These are phyloP conservation scores for Barnettozyma pratensis DNA, from an alignment of 805 yeast genomes.

Conservation along the genomic window DNA sequence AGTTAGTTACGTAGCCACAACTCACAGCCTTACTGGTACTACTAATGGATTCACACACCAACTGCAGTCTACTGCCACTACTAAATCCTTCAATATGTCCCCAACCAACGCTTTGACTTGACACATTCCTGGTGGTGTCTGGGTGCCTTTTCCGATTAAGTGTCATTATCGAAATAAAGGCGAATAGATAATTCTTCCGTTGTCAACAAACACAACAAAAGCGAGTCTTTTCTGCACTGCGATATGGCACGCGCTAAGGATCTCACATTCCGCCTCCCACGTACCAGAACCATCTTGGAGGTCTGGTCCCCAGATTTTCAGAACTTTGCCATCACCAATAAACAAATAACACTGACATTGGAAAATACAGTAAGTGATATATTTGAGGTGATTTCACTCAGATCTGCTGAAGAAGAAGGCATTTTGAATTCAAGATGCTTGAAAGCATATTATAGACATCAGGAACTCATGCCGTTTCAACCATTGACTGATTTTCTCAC, in stretches of 20 bases:
- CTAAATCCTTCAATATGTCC: no score
- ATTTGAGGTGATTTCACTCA: constrained; percentile 17
- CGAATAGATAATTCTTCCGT: no score
- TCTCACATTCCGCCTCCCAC: constrained; percentile 15
- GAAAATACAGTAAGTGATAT: constrained; percentile 24
- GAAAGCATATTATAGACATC: constrained; percentile 8
- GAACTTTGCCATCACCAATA: constrained; percentile 14
- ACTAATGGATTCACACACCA: no score
- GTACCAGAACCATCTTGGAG: constrained; percentile 8
- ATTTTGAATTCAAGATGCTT: constrained; percentile 16
- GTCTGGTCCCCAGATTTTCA: constrained; percentile 20
- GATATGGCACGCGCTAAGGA: constrained; percentile 18
- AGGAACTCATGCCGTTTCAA: constrained; percentile 13
- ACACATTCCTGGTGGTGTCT: no score
- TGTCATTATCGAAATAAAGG: no score
- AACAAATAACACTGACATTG: constrained; percentile 17
- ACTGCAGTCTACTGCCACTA: no score
- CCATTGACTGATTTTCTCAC: constrained; percentile 14
- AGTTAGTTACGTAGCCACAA: no score
- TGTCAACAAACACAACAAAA: no score
- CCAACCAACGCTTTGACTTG: no score
- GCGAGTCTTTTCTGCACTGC: no score
- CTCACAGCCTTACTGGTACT: no score
- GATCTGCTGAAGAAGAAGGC: constrained; percentile 15
- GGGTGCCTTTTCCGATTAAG: no score